These are phyloP conservation scores for Priceomyces melissophilus DNA, from an alignment of 805 yeast genomes.

Conservation along the genomic window DNA sequence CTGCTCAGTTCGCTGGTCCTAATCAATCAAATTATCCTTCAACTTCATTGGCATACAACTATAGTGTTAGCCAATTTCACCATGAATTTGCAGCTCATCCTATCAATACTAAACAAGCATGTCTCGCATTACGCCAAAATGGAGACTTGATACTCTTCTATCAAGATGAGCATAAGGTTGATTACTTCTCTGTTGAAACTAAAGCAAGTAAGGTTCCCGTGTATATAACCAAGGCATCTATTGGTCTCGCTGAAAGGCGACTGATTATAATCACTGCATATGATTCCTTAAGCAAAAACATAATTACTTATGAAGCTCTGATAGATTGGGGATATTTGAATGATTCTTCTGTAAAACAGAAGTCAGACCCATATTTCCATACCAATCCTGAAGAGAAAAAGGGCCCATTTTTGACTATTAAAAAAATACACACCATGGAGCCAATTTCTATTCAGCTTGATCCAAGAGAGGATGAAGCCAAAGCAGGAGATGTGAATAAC, in stretches of 20 bases:
- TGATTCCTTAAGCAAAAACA: conserved; percentile 28
- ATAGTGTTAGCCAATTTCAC: conserved; percentile 57
- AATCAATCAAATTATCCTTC: conserved; percentile 6
- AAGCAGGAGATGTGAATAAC: conserved; percentile 11
- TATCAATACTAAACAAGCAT: conserved; percentile 62
- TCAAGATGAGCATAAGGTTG: conserved; percentile 62
- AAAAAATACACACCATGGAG: conserved; percentile 29
- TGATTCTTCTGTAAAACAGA: conserved; percentile 45
- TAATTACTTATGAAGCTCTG: conserved; percentile 40
- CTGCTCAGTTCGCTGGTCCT: conserved; percentile 42
- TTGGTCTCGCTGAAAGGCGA: conserved; percentile 53
- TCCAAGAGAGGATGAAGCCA: conserved; percentile 9
- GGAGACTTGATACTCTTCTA: conserved; percentile 61
- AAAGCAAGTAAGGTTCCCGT: conserved; percentile 24
- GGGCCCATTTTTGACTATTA: conserved; percentile 37
- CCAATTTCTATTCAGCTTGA: conserved; percentile 19
- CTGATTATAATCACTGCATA: conserved; percentile 41
- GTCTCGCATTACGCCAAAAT: conserved; percentile 59
- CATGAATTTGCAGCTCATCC: conserved; percentile 69
- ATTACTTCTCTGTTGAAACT: conserved; percentile 42
- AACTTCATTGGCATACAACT: conserved; percentile 34
- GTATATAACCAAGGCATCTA: conserved; percentile 35
- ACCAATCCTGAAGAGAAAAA: conserved; percentile 45
- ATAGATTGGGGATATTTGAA: conserved; percentile 57
- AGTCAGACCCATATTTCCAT: conserved; percentile 45